phyloP scores from a whole-genome alignment of 2,329 filamentous ascomycete genomes.

The Biscogniauxia mediterranea region DNA sequence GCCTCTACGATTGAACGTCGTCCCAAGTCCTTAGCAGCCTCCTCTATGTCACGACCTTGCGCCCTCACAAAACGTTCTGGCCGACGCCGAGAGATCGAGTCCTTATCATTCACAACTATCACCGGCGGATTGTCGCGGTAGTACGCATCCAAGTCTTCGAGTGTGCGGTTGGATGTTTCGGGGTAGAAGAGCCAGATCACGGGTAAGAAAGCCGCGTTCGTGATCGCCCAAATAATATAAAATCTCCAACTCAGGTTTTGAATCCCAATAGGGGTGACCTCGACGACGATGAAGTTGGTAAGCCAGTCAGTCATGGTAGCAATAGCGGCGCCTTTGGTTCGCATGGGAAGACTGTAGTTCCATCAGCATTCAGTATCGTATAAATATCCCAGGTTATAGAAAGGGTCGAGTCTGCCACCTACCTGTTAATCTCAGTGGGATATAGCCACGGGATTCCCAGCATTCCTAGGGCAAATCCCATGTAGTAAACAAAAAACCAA shows the following conservation, averaged over 20 bases:
- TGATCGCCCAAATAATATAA: slow-evolving; percentile 49
- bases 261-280: slow-evolving; percentile 31
- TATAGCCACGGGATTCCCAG: slow-evolving; percentile 42
- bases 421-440: slow-evolving; percentile 40
- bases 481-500: slow-evolving; percentile 34
- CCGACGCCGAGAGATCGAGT: slow-evolving; percentile 19
- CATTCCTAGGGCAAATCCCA: slow-evolving; percentile 33
- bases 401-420: slow-evolving; percentile 4
- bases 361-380: background rate
- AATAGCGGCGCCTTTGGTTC: slow-evolving; percentile 38
- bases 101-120: slow-evolving; percentile 23
- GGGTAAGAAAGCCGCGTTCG: slow-evolving; percentile 42
- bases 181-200: slow-evolving; percentile 46
- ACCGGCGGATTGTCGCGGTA: slow-evolving; percentile 28
- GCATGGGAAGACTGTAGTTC: slow-evolving; percentile 33
- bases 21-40: slow-evolving; percentile 14
- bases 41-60: slow-evolving; percentile 23
- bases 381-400: background rate
- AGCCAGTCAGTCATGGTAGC: slow-evolving; percentile 38
- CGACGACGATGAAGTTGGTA: slow-evolving; percentile 34
- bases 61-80: slow-evolving; percentile 19
- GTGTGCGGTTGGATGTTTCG: slow-evolving; percentile 35
- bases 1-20: slow-evolving; percentile 17
- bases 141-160: slow-evolving; percentile 27
- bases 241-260: slow-evolving; percentile 47